phyloP scores from a whole-genome alignment of 768 basidiomycete species.

The Kwoniella sp. region DNA sequence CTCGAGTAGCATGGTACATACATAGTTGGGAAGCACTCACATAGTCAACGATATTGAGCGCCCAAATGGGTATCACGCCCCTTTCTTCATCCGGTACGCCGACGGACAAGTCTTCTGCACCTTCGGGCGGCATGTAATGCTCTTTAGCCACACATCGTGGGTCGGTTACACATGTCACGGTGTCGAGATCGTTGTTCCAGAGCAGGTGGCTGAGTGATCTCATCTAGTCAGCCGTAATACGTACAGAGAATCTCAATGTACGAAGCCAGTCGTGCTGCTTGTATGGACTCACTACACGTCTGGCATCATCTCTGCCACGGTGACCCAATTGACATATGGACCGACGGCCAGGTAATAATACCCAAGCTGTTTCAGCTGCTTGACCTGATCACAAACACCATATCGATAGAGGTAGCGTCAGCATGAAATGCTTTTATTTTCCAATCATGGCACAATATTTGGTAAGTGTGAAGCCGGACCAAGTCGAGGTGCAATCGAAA shows the following conservation, averaged over 20 bases:
- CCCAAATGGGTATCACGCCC: slow-evolving; percentile 51
- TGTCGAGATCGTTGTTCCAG: slow-evolving; percentile 42
- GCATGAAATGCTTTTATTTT: too few relatives aligned
- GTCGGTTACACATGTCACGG: slow-evolving; percentile 49
- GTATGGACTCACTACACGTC: slow-evolving; percentile 47
- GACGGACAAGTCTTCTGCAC: slow-evolving; percentile 31
- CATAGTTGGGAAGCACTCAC: slow-evolving; percentile 42
- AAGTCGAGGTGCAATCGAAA: too few relatives aligned
- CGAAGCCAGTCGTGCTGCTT: not conserved
- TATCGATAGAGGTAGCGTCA: not conserved
- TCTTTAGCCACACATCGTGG: slow-evolving; percentile 48
- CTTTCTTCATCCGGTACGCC: slow-evolving; percentile 45
- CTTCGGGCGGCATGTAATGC: slow-evolving; percentile 41
- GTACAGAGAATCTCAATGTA: too few relatives aligned
- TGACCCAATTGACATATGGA: slow-evolving; percentile 46
- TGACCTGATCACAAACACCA: slow-evolving; percentile 13
- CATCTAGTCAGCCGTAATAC: not conserved
- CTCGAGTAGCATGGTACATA: too few relatives aligned
- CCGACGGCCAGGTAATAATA: slow-evolving; percentile 32
- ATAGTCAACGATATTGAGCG: slow-evolving; percentile 47
- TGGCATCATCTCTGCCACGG: slow-evolving; percentile 50
- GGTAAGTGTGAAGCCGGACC: too few relatives aligned
- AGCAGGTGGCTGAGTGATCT: slow-evolving; percentile 20
- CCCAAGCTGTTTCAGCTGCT: slow-evolving; percentile 30
- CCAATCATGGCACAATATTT: too few relatives aligned